These are phyloP conservation scores for Fusarium dlaminii DNA, from an alignment of 2,329 filamentous ascomycete genomes.

Conservation along the genomic window DNA sequence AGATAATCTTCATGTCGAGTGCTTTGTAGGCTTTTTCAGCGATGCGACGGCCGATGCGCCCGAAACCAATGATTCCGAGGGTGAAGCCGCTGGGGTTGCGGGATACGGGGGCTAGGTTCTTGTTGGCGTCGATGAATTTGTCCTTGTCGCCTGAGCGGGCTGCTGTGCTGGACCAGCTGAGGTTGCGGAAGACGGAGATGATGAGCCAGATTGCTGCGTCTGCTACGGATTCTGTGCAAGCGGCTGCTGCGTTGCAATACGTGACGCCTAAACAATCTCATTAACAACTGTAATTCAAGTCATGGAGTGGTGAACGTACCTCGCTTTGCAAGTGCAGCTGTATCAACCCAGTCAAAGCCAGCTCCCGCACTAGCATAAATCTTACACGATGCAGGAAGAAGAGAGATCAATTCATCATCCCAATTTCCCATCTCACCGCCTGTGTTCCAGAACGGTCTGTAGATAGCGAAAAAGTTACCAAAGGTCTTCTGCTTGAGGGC, in stretches of 20 bases:
- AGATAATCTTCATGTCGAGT: constrained; percentile 43
- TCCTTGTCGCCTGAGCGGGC: constrained; percentile 39
- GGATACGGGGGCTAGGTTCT: constrained; percentile 38
- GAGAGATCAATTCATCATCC: constrained; percentile 39
- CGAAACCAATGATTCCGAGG: constrained; percentile 41
- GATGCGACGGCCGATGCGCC: constrained; percentile 39
- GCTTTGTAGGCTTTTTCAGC: constrained; percentile 43
- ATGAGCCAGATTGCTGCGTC: constrained; percentile 43
- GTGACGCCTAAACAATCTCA: constrained; percentile 22
- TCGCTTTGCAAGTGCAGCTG: constrained; percentile 33
- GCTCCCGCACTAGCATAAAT: constrained; percentile 41
- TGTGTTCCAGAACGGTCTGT: constrained; percentile 42
- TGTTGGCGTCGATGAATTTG: constrained; percentile 39
- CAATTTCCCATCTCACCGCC: constrained; percentile 43
- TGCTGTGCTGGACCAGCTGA: constrained; percentile 41
- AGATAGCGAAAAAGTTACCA: constrained; percentile 40
- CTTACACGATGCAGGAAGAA: constrained; percentile 37
- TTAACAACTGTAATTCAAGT: neutral
- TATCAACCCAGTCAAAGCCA: constrained; percentile 44
- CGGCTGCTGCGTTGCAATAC: constrained; percentile 41
- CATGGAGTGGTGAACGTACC: neutral
- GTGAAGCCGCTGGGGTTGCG: constrained; percentile 39
- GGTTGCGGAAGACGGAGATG: constrained; percentile 41
- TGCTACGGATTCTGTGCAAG: constrained; percentile 42
- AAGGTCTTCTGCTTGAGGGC: constrained; percentile 37